Evolutionary conservation across 495 filamentous ascomycete genomes (phyloP).

Genomic region (Penicillium mononematosum): DNA sequence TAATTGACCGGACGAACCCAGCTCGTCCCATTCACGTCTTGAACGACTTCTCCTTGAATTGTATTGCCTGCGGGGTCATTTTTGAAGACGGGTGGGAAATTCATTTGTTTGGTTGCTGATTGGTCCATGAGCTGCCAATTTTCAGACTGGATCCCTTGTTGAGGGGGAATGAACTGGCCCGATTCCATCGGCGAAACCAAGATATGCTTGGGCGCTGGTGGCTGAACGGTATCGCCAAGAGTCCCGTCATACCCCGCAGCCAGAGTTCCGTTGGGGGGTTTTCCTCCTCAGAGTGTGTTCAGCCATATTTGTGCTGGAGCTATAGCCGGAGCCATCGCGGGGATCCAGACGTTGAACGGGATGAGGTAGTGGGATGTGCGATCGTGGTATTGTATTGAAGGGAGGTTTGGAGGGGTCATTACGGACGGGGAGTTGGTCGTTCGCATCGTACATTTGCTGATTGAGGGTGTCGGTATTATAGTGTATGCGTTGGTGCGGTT

Average conservation of each 20-base stretch:
- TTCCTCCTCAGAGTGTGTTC: constrained; percentile 90
- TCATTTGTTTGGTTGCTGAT: constrained; percentile 34
- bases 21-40: constrained; percentile 39
- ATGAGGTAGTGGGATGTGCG: constrained; percentile 44
- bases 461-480: constrained; percentile 32
- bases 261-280: constrained; percentile 90
- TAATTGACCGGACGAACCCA: constrained; percentile 49
- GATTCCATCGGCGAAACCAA: constrained; percentile 62
- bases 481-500: constrained; percentile 46
- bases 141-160: constrained; percentile 30
- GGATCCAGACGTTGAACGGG: constrained; percentile 42
- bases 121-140: constrained; percentile 36
- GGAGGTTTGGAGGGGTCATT: constrained; percentile 30
- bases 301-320: constrained; percentile 25
- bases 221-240: constrained; percentile 64
- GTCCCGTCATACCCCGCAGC: constrained; percentile 93
- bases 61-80: constrained; percentile 30
- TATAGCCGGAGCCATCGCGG: constrained; percentile 27
- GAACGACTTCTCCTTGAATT: constrained; percentile 32
- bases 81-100: constrained; percentile 47
- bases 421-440: constrained; percentile 29
- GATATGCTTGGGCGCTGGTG: constrained; percentile 80
- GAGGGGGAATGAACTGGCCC: constrained; percentile 34
- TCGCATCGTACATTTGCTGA: constrained; percentile 32
- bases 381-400: constrained; percentile 32